Base-by-base conservation (phyloP, 805 yeast genomes). In the Vanderwaltozyma verrucispora region DNA sequence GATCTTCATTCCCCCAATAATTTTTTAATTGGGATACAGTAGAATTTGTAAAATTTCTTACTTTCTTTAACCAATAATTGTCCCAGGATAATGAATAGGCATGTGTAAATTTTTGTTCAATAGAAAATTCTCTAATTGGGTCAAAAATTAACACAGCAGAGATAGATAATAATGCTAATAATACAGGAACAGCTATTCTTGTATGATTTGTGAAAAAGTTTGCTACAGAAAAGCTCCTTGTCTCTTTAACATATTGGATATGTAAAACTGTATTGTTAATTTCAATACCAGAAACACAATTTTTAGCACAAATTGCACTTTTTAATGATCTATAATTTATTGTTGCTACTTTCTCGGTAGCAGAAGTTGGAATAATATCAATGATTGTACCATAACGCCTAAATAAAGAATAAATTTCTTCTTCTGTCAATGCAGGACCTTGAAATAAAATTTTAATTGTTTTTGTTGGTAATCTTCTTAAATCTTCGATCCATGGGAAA, bases 401-500 rank as follows among this genome's bases (percentile, higher is more conserved):
- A 54, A 92, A 78, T 37, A 86, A 61, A 2, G 82, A 71, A 49
- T 88, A 89, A 36, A 88, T 56, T 37, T 79, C 80, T 41, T 69
- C 71, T 57, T 88, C 96, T 45, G 86, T 94, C 41, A 89, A 61
- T 5, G 77, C 68, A 0, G 77, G 75, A 1, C 96, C 96, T 46
- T 80, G 86, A 54, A 80, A 88, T 20, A 69, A 67, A 5, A 89
- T 76, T 38, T 73, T 71, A 18, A 92, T 60, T 12, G 67, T 66
- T 8, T 69, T 61, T 37, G 80, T 75, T 8, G 95, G 94, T 45
- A 70, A 73, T 43, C 96, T 64, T 48, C 84, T 72, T 56, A 92
- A 65, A 55, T 92, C 98, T 62, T 89, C 97, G 42, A 92, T 81
- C 96, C 96, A 89, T 0, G 99, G 98, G 2, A 72, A 67, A 43